Conservation (phyloP, 805 yeast species). For the Candida pseudofarinosa region DNA sequence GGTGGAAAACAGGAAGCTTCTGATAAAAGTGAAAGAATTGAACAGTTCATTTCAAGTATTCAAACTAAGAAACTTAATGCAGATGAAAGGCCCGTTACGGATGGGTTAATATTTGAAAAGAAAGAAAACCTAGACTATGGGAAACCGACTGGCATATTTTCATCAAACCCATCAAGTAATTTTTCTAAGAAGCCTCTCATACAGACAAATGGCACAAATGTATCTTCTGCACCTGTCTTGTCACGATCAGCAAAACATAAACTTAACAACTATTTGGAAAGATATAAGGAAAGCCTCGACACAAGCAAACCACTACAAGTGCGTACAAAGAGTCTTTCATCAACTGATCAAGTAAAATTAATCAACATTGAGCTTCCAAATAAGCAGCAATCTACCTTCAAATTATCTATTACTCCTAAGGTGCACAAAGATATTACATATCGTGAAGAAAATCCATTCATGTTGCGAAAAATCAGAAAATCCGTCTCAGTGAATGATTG, state of each 20-base stretch:
- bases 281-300: neutral
- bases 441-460: neutral
- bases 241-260: neutral
- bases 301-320: neutral
- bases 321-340: neutral
- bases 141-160: too few species aligned
- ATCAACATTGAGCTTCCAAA: constrained; percentile 8
- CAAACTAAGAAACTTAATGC: neutral
- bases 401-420: constrained; percentile 7
- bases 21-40: neutral
- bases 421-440: neutral
- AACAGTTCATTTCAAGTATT: too few species aligned
- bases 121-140: too few species aligned
- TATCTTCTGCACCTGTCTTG: neutral
- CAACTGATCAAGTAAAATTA: neutral
- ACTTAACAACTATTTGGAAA: neutral
- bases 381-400: constrained; percentile 3
- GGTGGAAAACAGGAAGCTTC: neutral
- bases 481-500: constrained; percentile 11
- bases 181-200: too few species aligned
- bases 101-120: neutral
- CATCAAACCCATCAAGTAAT: too few species aligned
- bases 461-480: constrained; percentile 1
- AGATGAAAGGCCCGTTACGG: neutral
- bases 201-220: neutral